Percentiles rank a stretch among this genome's conserved stretches.
phyloP scores from a whole-genome alignment of 2,329 filamentous ascomycete species.

The Cladophialophora exuberans region DNA sequence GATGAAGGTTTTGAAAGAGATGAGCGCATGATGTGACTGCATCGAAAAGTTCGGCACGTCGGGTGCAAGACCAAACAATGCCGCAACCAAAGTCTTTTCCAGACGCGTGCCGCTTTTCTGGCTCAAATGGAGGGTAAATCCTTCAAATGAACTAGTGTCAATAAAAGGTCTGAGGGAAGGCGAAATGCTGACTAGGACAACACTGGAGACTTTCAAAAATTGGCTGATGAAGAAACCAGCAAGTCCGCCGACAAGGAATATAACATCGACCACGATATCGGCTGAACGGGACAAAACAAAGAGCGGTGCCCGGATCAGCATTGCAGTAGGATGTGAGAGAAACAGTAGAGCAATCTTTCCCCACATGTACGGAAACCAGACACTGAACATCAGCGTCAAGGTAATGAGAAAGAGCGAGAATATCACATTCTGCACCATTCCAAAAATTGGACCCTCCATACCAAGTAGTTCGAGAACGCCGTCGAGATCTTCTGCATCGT shows the following conservation, averaged over 20 bases:
- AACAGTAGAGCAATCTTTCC: constrained; percentile 82
- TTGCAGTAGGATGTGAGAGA: constrained; percentile 74
- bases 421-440: constrained; percentile 89
- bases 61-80: constrained; percentile 40
- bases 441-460: constrained; percentile 89
- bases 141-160: constrained; percentile 23
- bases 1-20: constrained; percentile 43
- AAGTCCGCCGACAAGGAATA: constrained; percentile 29
- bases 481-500: constrained; percentile 89
- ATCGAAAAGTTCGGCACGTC: constrained; percentile 79
- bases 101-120: constrained; percentile 30
- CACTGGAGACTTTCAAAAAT: constrained; percentile 37
- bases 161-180: constrained; percentile 22
- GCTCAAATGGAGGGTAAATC: constrained; percentile 26
- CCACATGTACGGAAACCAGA: constrained; percentile 90
- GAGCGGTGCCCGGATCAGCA: constrained; percentile 69
- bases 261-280: constrained; percentile 77
- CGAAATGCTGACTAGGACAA: constrained; percentile 30
- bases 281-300: constrained; percentile 71
- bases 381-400: constrained; percentile 79
- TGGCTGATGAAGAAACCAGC: constrained; percentile 56
- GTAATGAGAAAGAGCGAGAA: constrained; percentile 92
- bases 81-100: constrained; percentile 28
- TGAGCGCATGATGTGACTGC: constrained; percentile 68
- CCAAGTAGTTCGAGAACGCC: constrained; percentile 95